Evolutionary conservation across 495 filamentous ascomycete genomes (phyloP), one percentile per base, ranked within the genome.

Genomic region (Thermothielavioides terrestris): DNA sequence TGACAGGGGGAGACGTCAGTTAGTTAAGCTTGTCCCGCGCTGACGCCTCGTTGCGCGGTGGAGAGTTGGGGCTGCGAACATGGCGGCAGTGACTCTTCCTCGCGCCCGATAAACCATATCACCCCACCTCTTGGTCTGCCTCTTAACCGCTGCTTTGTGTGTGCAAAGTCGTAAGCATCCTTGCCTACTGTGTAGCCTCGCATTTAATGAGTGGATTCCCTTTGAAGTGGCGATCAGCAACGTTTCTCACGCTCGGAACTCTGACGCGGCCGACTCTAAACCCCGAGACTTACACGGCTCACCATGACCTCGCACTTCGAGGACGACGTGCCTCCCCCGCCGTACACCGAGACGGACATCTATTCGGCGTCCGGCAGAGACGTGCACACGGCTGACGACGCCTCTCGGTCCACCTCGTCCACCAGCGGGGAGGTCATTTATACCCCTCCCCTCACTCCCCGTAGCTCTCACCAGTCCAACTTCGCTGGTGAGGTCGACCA

Each of bases 291-390:
- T 41, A 41, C 27, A 42, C 28, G 20, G 23, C 23, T 36, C 50
- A 55, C 4, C 38, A 66, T 63, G 60, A 14, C 57, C 9, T 35
- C 55, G 17, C 47, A 55, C 42, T 51, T 23, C 1, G 66, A 66
- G 30, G 64, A 72, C n/a, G n/a, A n/a, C 50, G 40, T 59, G 34
- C 65, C 75, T 27, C 75, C 73, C 2, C 73, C 75, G 2, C 75
- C 75, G 5, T 78, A 77, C 56, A 59, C 59, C 34, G 70, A 75
- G 51, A 75, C 68, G n/a, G 74, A 76, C 55, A 59, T 72, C 36
- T 70, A 62, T 57, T 73, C 70, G 18, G 55, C 50, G 30, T 61
- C 67, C 3, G 60, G 59, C 32, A 27, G 48, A 22, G 48, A 51
- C 39, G 37, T 32, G 38, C 41, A 65, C 27, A 46, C 52, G 44